A percentile compares a stretch with the other conserved stretches of the same genome.
These are phyloP conservation scores for Podospora bellae-mahoneyi DNA, from an alignment of 495 filamentous ascomycete species.

Conservation along the genomic window DNA sequence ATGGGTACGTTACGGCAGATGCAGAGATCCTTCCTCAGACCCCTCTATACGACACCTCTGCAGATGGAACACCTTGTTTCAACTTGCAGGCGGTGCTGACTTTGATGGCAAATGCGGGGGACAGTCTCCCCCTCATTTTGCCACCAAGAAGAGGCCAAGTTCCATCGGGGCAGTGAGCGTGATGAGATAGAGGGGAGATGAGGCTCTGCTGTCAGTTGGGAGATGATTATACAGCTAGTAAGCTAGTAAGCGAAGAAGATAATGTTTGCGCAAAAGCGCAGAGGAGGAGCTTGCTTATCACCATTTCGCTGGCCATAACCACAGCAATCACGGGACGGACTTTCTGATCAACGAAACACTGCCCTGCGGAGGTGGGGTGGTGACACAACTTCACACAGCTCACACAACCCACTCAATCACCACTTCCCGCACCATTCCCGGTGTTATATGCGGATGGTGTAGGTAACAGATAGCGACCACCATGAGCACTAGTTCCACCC, in stretches of 20 bases:
- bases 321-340: neutral
- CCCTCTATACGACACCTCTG: neutral
- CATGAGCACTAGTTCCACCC: no score
- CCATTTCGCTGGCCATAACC: neutral
- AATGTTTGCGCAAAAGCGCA: neutral
- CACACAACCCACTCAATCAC: neutral
- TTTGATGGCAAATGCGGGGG: neutral
- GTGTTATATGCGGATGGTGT: no score
- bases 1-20: neutral
- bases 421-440: neutral
- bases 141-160: neutral
- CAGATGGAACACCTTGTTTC: neutral
- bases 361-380: neutral
- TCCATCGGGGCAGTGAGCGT: no score
- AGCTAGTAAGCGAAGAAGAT: no score
- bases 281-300: neutral
- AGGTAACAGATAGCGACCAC: no score
- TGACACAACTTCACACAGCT: neutral
- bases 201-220: no score
- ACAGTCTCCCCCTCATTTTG: neutral
- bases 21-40: neutral
- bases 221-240: no score
- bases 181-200: no score
- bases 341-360: neutral
- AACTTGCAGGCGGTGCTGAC: neutral